phyloP scores from a whole-genome alignment of 495 filamentous ascomycete genomes.

The Pyrenopolyporus hunteri region DNA sequence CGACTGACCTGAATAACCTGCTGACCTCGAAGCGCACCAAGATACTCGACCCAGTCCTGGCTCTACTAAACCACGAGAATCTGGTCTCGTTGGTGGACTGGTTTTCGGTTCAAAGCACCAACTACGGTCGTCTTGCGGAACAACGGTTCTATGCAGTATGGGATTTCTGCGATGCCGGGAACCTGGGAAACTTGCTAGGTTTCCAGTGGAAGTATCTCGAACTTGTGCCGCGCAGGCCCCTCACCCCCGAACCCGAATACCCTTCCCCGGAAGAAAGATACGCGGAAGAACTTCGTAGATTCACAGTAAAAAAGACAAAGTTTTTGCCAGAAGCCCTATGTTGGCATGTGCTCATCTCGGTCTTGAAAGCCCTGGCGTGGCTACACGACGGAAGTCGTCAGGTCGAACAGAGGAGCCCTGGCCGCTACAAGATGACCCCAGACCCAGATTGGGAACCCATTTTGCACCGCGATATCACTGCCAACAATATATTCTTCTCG shows the following conservation, averaged over 20 bases:
- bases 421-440: background rate
- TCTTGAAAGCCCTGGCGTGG: constrained; percentile 50
- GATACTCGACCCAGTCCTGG: constrained; percentile 15
- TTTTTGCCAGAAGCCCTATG: constrained; percentile 51
- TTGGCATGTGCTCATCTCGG: constrained; percentile 52
- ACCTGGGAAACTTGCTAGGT: constrained; percentile 42
- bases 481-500: constrained; percentile 53
- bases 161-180: constrained; percentile 52
- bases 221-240: too few species aligned
- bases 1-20: background rate
- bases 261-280: background rate
- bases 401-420: background rate
- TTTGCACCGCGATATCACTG: constrained; percentile 50
- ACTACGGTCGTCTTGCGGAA: background rate
- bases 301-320: too few species aligned
- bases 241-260: background rate
- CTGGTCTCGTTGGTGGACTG: constrained; percentile 44
- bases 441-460: constrained; percentile 53
- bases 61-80: constrained; percentile 53
- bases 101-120: constrained; percentile 12
- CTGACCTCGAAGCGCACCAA: background rate
- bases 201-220: too few species aligned
- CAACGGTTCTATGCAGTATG: constrained; percentile 38
- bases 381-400: constrained; percentile 50
- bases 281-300: too few species aligned